Conservation (phyloP, 2,329 filamentous ascomycete genomes). For the Fusarium tuaranense region DNA sequence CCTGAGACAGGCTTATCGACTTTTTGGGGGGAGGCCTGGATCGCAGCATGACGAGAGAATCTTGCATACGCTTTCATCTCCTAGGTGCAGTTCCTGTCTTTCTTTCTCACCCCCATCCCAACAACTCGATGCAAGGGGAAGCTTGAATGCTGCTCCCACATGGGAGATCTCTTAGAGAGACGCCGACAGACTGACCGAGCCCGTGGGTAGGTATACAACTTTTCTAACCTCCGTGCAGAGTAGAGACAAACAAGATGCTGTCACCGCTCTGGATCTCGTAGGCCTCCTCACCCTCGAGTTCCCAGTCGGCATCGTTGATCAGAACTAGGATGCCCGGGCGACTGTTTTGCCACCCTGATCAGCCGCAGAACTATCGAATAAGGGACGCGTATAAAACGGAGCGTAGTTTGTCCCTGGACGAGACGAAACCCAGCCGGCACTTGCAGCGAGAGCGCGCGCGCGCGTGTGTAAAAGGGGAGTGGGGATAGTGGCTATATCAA, state of each 20-base stretch:
- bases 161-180: constrained; percentile 31
- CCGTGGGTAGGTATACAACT: constrained; percentile 8
- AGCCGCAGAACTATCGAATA: constrained; percentile 37
- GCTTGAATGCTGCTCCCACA: constrained; percentile 15
- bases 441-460: constrained; percentile 5
- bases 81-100: neutral
- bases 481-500: constrained; percentile 25
- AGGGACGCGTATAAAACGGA: constrained; percentile 1
- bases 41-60: constrained; percentile 5
- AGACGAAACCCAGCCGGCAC: constrained; percentile 15
- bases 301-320: constrained; percentile 99
- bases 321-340: constrained; percentile 95
- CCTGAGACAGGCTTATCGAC: constrained; percentile 29
- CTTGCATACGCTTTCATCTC: constrained; percentile 29
- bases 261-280: constrained; percentile 87
- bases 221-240: constrained; percentile 86
- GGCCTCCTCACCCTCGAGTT: constrained; percentile 92
- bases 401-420: constrained; percentile 5
- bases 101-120: constrained; percentile 20
- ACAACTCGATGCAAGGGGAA: constrained; percentile 41
- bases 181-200: constrained; percentile 17
- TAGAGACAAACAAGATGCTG: constrained; percentile 95
- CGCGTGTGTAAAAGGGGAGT: constrained; percentile 30
- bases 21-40: neutral
- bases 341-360: constrained; percentile 60